Evolutionary conservation across 352 stramenopile genomes (phyloP).

Genomic region (Globisporangium yorkense): DNA sequence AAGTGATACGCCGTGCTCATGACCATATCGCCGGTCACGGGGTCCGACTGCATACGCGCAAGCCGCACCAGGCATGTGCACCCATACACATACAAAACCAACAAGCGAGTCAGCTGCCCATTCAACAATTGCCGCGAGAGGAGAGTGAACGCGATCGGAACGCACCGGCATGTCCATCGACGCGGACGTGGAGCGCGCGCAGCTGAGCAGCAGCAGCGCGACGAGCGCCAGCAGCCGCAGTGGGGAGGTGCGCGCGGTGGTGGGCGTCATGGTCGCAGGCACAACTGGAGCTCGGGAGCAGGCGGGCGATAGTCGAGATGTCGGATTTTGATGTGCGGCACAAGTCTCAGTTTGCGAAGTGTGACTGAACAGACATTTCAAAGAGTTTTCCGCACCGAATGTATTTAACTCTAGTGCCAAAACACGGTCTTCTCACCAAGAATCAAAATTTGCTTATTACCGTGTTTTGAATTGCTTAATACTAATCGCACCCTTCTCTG

Average conservation of each 20-base stretch:
- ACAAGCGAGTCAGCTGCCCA: background rate
- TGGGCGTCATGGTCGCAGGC: background rate
- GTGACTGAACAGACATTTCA: no score
- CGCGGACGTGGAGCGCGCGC: constrained; percentile 12
- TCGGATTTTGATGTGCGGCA: no score
- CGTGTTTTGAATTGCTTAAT: no score
- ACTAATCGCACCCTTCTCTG: no score
- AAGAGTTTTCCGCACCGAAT: no score
- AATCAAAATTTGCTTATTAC: no score
- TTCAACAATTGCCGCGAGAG: constrained; percentile 10
- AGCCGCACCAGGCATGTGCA: no score
- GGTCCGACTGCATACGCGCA: constrained; percentile 30
- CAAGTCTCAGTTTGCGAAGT: no score
- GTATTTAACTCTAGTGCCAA: no score
- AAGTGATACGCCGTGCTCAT: constrained; percentile 55
- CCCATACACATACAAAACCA: background rate
- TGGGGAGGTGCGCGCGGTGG: background rate
- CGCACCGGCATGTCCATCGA: constrained; percentile 66
- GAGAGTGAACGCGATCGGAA: background rate
- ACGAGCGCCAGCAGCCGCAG: background rate
- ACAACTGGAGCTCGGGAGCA: no score
- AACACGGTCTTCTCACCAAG: no score
- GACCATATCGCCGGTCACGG: constrained; percentile 61
- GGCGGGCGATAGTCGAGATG: no score
- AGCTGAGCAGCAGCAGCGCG: constrained; percentile 19